Evolutionary conservation across 148 eudicot species (phyloP), one percentile per base, ranked within the genome.

Genomic region (Drosera capensis): DNA sequence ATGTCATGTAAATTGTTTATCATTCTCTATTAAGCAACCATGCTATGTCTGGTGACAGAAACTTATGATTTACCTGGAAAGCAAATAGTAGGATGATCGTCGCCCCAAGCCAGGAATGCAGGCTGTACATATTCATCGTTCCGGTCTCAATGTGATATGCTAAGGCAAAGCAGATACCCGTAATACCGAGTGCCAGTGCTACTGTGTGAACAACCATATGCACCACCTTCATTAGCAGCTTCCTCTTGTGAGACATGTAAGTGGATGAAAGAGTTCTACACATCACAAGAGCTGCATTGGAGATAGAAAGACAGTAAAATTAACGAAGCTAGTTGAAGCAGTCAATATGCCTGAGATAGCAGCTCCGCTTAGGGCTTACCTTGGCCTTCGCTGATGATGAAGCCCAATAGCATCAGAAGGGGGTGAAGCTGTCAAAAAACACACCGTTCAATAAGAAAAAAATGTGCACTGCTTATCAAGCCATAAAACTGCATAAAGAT

Each of bases 101-200:
- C 28, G 84, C 75, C 1, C 97, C 97, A 25, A 88, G 48, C 97
- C 94, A 88, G 20, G 94, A 83, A 55, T 88, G 97, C 48, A 88
- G 68, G 40, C 97, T 88, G 77, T 88, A 88, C 40, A 88, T 56
- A 65, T 88, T 88, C 52, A 58, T 69, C 58, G 82, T 72, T 25
- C 62, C 41, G 39, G 77, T 75, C 56, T 88, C 97, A 16, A 82
- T 88, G 53, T 88, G 97, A 64, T 34, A 64, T 66, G 80, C 84
- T 70, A 88, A 88, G 20, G 94, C 92, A 2, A 77, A 69, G 31
- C 65, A 80, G 14, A 88, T 60, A 14, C 94, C 97, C 39, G 80
- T 46, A 23, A 84, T 80, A 8, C 84, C 97, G 4, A 88, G 92
- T 49, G 72, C 46, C 14, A 88, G 70, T 17, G 97, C 94, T 15